Evolutionary conservation across 352 stramenopile genomes (phyloP), one percentile per base, ranked within the genome.

Genomic region (Phytophthora pistaciae): DNA sequence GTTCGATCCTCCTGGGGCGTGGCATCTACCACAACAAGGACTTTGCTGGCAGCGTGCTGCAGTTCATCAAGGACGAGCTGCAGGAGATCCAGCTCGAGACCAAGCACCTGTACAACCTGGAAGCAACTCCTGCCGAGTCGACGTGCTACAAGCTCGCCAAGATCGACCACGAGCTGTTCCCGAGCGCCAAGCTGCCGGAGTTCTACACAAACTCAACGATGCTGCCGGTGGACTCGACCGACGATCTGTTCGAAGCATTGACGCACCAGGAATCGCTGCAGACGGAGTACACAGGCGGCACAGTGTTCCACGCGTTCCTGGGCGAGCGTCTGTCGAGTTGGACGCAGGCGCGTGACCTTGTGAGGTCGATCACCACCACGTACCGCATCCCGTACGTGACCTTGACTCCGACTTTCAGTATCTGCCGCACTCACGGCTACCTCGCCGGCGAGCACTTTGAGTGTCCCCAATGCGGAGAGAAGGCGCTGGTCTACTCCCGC

Each of bases 121-220:
- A 78, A 23, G 70, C 70, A 8, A 78, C 70, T n/a, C 70, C 70
- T 18, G 70, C 70, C 3, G 70, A 78, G 60, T 78, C 70, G n/a
- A 74, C 70, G 16, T 78, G 70, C 56, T 78, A 78, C 56, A 78
- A 78, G 44, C 60, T 78, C 20, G 70, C 70, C 1, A 73, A 70
- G n/a, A 74, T 70, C 5, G 70, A 78, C 38, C 62, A 69, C 31
- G 66, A 78, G 50, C 31, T 78, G 48, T 78, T 78, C 42, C 60
- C 65, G 4, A 36, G 64, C 3, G 60, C 55, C 23, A 66, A 74
- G 1, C 40, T 78, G 2, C 70, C 70, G 6, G 70, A 78, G 33
- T 71, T 78, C 40, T 78, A 78, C 66, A 78, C 70, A 5, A 78
- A 78, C 55, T 78, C 70, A 9, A 78, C 70, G 18, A 78, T 78